Evolutionary conservation across 495 filamentous ascomycete genomes (phyloP).

Genomic region (Filosporella fistucella): DNA sequence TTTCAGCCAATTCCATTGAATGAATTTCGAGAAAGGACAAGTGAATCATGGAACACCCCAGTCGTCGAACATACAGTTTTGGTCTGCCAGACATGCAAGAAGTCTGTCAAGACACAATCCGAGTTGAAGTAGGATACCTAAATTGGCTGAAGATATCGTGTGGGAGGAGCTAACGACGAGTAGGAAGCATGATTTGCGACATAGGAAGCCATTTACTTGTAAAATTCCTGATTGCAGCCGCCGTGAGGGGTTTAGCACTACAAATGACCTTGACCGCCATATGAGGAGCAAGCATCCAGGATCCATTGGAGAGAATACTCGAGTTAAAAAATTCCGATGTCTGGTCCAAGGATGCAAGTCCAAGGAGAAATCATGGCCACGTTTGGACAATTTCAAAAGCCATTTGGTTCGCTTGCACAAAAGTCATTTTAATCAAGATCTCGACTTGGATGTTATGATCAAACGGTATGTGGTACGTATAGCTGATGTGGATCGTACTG

Average conservation of each 20-base stretch:
- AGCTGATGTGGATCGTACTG: constrained; percentile 2
- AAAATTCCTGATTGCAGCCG: constrained; percentile 53
- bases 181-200: constrained; percentile 80
- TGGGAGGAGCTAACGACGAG: constrained; percentile 4
- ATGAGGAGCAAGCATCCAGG: constrained; percentile 62
- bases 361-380: constrained; percentile 76
- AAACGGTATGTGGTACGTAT: constrained; percentile 14
- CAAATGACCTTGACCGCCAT: constrained; percentile 75
- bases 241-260: constrained; percentile 68
- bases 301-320: constrained; percentile 28
- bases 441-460: constrained; percentile 20
- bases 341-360: constrained; percentile 56
- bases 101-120: constrained; percentile 40
- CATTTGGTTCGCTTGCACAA: too few species aligned
- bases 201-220: constrained; percentile 72
- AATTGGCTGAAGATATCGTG: neutral
- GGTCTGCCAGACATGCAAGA: constrained; percentile 30
- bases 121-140: constrained; percentile 31
- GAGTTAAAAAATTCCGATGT: constrained; percentile 63
- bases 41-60: constrained; percentile 20
- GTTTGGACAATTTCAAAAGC: constrained; percentile 86
- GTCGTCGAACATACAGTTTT: constrained; percentile 8
- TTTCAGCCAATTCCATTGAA: constrained; percentile 1
- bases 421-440: constrained; percentile 36
- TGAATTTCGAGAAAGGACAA: neutral